Base-by-base conservation (phyloP, 2,329 filamentous ascomycete genomes). In the Colletotrichum sp. region DNA sequence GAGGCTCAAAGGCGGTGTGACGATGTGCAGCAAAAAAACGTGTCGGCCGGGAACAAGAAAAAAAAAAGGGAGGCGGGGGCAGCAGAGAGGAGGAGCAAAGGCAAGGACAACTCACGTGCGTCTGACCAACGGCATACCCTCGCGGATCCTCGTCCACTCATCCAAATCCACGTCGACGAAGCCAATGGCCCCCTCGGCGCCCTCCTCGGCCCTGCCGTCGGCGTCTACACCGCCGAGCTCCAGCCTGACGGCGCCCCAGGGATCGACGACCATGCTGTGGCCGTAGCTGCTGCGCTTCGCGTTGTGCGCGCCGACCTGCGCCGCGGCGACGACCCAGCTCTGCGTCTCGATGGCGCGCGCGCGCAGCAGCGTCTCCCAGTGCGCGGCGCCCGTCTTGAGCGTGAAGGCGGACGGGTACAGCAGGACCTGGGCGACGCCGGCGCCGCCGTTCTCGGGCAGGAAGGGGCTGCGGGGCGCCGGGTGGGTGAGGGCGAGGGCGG, bases 371-470 rank as follows among this genome's bases (percentile, higher is more conserved):
- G 92, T 88, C 81, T 95, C 92, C 96, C 96, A 99, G 85, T 98
- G 96, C 2, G 94, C 94, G 72, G 88, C 89, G 1, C 96, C 96
- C 0, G 96, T 98, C 1, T 94, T 92, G 0, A 98, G 90, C 0
- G 96, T 98, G 82, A 98, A 99, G 6, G 96, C 96, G 8, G 94
- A 96, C 0, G 96, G 96, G 82, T 96, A 98, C 1, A 95, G 92
- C 66, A 98, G 87, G 69, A 98, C 87, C 77, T 98, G 92, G 3
- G 95, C 95, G 6, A 84, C 86, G 32, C 75, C 79, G 26, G 70
- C 73, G 43, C 65, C 78, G 82, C 82, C 26, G 38, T 75, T 68
- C 30, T 26, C 66, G 16, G 15, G 34, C n/a, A 68, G 57, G 21
- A 75, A 87, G 6, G 78, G 72, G 58, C 80, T 85, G 13, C 55